phyloP scores from a whole-genome alignment of 2,329 filamentous ascomycete genomes.

The Simplicillium sp. region DNA sequence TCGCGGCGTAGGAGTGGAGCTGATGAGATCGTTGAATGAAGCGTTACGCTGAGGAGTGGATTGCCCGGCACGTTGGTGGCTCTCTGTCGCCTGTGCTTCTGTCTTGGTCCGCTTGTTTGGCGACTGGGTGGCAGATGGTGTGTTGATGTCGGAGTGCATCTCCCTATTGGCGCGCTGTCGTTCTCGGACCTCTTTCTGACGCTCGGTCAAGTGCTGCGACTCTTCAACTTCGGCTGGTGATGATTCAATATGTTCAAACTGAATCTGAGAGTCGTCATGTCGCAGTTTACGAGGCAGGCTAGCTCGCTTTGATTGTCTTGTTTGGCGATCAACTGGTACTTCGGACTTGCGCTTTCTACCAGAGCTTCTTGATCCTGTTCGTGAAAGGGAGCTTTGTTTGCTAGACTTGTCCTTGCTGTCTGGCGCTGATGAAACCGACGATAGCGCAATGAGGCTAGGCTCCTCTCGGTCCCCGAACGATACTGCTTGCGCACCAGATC shows the following conservation, averaged over 20 bases:
- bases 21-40: constrained; percentile 41
- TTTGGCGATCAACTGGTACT: background rate
- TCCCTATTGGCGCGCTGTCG: constrained; percentile 57
- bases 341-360: no score
- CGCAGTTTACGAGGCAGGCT: constrained; percentile 47
- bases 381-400: no score
- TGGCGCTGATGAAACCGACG: constrained; percentile 18
- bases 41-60: constrained; percentile 35
- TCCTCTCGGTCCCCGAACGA: constrained; percentile 40
- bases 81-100: background rate
- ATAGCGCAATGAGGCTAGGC: constrained; percentile 19
- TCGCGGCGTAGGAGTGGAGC: constrained; percentile 51
- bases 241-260: constrained; percentile 61
- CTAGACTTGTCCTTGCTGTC: constrained; percentile 9
- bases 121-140: constrained; percentile 3
- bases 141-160: constrained; percentile 57
- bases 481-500: constrained; percentile 26
- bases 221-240: constrained; percentile 43
- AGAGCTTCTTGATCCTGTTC: no score
- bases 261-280: constrained; percentile 75
- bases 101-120: constrained; percentile 8
- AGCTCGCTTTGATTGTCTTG: constrained; percentile 13
- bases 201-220: constrained; percentile 69
- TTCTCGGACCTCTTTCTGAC: constrained; percentile 68
- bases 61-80: constrained; percentile 16